These are phyloP conservation scores for Teratosphaeria gauchensis DNA, from an alignment of 2,329 filamentous ascomycete genomes.

Conservation along the genomic window DNA sequence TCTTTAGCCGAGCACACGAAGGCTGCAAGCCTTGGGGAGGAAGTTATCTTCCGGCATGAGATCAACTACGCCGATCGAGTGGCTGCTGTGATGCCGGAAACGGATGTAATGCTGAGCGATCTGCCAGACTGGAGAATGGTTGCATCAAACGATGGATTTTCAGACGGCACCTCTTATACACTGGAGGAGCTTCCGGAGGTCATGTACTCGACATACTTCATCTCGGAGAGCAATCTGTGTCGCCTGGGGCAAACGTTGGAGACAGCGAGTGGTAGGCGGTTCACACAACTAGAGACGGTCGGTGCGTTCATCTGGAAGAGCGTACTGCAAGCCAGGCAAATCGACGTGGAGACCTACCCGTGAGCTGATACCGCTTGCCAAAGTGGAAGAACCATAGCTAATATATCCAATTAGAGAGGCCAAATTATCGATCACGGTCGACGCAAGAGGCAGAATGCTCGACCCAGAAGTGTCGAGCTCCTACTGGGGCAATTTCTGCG, in stretches of 20 bases:
- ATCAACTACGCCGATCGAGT: not conserved
- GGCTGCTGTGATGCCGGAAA: not conserved
- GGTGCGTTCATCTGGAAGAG: conserved; percentile 5
- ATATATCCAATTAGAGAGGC: not conserved
- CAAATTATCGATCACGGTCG: conserved; percentile 8
- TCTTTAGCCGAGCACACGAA: not conserved
- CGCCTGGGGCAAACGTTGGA: not conserved
- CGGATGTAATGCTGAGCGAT: not conserved
- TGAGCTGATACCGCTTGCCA: not conserved
- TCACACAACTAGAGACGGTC: conserved; percentile 1
- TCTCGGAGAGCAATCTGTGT: conserved; percentile 1
- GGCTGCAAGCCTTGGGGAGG: not conserved
- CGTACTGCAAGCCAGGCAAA: conserved; percentile 2
- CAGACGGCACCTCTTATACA: not conserved
- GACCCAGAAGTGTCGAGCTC: not conserved
- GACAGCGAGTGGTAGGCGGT: not conserved
- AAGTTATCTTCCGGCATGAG: not conserved
- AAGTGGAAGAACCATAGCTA: not conserved
- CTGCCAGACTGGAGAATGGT: not conserved
- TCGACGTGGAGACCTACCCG: conserved; percentile 3
- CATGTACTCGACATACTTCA: conserved; percentile 4
- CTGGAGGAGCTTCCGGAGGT: not conserved
- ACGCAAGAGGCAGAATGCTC: conserved; percentile 3
- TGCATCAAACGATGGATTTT: not conserved
- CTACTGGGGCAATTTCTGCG: conserved; percentile 8